A percentile compares a stretch with the other conserved stretches of the same genome.
Conservation (phyloP, 345 rosid species). For the Durio zibethinus region DNA sequence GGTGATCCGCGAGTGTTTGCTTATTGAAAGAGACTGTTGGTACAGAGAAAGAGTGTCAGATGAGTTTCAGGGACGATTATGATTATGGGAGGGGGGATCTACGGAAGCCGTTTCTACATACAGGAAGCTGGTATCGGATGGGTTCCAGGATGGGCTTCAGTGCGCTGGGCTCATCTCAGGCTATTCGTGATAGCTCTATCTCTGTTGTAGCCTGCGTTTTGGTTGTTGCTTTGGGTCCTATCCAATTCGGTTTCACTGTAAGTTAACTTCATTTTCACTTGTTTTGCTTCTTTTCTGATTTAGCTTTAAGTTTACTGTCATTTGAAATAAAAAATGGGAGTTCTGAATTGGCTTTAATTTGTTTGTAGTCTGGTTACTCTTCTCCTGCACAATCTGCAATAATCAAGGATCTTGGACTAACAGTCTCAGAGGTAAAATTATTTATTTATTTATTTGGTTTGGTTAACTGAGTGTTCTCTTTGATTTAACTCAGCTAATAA, state of each 20-base stretch:
- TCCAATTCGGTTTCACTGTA: constrained; percentile 98
- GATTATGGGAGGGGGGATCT: constrained; percentile 84
- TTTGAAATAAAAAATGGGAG: not conserved
- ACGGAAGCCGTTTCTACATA: constrained; percentile 87
- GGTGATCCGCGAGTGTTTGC: not conserved
- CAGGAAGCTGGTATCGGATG: constrained; percentile 98
- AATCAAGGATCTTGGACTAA: constrained; percentile 67
- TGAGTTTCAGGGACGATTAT: constrained; percentile 92
- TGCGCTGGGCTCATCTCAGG: constrained; percentile 87
- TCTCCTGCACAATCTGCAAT: constrained; percentile 89
- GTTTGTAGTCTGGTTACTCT: constrained; percentile 72
- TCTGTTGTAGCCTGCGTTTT: constrained; percentile 92
- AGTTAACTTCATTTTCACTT: constrained; percentile 15
- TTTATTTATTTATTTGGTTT: not conserved
- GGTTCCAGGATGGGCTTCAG: constrained; percentile 80
- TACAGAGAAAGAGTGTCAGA: constrained; percentile 12
- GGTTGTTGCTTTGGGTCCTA: constrained; percentile 97
- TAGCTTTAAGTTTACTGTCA: not conserved
- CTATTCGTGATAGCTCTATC: constrained; percentile 74
- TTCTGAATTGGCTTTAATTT: constrained; percentile 2
- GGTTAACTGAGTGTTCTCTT: constrained; percentile 1
- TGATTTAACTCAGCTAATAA: constrained; percentile 26
- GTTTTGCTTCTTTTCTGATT: not conserved
- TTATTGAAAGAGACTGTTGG: not conserved
- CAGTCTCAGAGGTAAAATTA: constrained; percentile 70